These are phyloP conservation scores for Brettanomyces sp. DNA, from an alignment of 805 yeast genomes.

Conservation along the genomic window DNA sequence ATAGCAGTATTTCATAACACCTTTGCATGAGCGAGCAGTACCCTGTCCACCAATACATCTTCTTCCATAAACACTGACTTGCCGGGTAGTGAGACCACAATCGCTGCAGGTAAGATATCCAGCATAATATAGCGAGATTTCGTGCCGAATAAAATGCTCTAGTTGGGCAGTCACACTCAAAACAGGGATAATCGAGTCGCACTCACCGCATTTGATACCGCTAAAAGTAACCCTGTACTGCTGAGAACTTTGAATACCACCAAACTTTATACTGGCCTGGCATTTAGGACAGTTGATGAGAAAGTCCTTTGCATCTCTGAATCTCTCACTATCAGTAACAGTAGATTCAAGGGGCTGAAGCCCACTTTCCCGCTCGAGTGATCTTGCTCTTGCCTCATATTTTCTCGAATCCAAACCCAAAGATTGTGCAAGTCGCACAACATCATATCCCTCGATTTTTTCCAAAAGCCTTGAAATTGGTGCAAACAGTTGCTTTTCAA, in stretches of 20 bases:
- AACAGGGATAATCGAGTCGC: slow-evolving; percentile 42
- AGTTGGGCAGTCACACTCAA: slow-evolving; percentile 60
- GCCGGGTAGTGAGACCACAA: slow-evolving; percentile 74
- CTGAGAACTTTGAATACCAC: slow-evolving; percentile 62
- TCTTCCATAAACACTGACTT: slow-evolving; percentile 81
- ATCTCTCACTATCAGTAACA: slow-evolving; percentile 74
- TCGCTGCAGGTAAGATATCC: slow-evolving; percentile 86
- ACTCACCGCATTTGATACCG: slow-evolving; percentile 64
- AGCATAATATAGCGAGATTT: slow-evolving; percentile 71
- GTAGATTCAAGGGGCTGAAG: slow-evolving; percentile 74
- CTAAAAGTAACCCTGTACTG: slow-evolving; percentile 52
- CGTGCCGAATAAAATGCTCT: slow-evolving; percentile 60
- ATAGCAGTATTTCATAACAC: slow-evolving; percentile 71
- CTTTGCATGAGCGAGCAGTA: slow-evolving; percentile 58
- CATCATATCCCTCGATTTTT: slow-evolving; percentile 79
- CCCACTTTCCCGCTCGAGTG: slow-evolving; percentile 28
- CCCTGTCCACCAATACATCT: slow-evolving; percentile 67
- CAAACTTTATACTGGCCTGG: slow-evolving; percentile 50
- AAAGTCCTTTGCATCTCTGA: slow-evolving; percentile 52
- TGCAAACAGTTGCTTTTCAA: slow-evolving; percentile 82
- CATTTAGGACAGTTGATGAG: slow-evolving; percentile 51
- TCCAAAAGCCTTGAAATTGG: slow-evolving; percentile 85
- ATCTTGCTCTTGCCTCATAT: slow-evolving; percentile 39
- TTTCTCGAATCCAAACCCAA: slow-evolving; percentile 70
- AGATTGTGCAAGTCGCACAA: slow-evolving; percentile 63